Evolutionary conservation across 169 alveolate genomes (phyloP), one percentile per base, ranked within the genome.

Genomic region (Cryptosporidium viatorum): DNA sequence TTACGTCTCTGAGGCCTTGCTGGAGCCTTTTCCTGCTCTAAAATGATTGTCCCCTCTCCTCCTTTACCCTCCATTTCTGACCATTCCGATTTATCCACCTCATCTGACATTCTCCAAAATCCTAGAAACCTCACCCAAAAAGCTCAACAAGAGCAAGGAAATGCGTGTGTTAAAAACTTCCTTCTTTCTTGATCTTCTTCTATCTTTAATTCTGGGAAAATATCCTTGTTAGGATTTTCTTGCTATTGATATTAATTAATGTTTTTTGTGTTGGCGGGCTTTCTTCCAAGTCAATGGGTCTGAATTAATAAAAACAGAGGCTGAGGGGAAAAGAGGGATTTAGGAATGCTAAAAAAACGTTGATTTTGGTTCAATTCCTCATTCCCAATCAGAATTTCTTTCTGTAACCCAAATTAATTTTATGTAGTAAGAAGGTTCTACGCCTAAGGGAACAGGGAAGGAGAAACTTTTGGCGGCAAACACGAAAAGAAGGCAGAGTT

Each of bases 1-100:
- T 59, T 73, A 3, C 86, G 43, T 37, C 86, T 73, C 29, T 52
- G 48, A 23, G 43, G 33, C 29, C 45, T 23, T 26, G 21, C 5
- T 26, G 26, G 2, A n/a, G 62, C 69, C 37, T 23, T 70, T 48
- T 70, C 60, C 31, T 55, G 67, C 12, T 55, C 37, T 23, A 9
- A n/a, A 9, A 41, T 9, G 16, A 41, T 10, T 0, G 12, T 1
- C 35, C 14, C 65, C 65, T 52, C 65, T n/a, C 35, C 67, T 5
- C 37, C 37, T 55, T n/a, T 37, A 26, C 37, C 37, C 67, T 26
- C 37, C 35, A n/a, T n/a, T 16, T 10, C 67, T 8, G 67, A 3
- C 35, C 67, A n/a, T 2, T 10, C 35, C 67, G 1, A 21, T 55
- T 48, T 55, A 21, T 26, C 67, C 37, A 26, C 67, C 67, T 23